Percentiles rank a stretch among this genome's conserved stretches.
Evolutionary conservation across 2,329 filamentous ascomycete species (phyloP).

Genomic region (Colletotrichum sp.): DNA sequence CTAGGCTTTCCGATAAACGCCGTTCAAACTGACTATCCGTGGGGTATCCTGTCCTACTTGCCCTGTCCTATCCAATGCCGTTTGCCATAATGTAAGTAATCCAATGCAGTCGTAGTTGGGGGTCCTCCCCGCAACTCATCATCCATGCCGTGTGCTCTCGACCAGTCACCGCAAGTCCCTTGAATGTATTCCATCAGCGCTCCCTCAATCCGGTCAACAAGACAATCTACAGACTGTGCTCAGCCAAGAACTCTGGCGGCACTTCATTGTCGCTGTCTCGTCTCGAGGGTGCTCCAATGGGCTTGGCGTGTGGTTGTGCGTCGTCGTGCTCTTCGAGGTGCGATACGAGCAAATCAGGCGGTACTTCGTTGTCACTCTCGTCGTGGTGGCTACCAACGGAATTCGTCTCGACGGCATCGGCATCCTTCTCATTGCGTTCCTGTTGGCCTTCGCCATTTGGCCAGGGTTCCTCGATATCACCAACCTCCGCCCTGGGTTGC

Average conservation of each 20-base stretch:
- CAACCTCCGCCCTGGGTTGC: conserved; percentile 25
- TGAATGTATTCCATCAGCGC: background rate
- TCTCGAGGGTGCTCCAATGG: conserved; percentile 12
- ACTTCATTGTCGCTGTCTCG: conserved; percentile 53
- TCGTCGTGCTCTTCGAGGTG: conserved; percentile 33
- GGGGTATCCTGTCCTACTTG: conserved; percentile 12
- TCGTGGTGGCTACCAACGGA: conserved; percentile 18
- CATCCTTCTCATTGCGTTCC: background rate
- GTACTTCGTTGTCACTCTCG: conserved; percentile 47
- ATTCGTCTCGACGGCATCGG: background rate
- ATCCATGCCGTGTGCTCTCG: background rate
- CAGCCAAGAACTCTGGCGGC: conserved; percentile 56
- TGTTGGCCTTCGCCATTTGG: conserved; percentile 8
- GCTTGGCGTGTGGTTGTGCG: conserved; percentile 18
- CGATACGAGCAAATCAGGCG: conserved; percentile 42
- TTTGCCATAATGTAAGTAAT: background rate
- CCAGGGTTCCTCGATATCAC: conserved; percentile 16
- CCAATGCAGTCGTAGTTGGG: background rate
- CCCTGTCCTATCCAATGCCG: background rate
- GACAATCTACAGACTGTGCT: conserved; percentile 34
- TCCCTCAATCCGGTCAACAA: background rate
- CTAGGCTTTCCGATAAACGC: background rate
- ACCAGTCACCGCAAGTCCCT: background rate
- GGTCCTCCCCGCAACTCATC: background rate
- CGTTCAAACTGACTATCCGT: background rate